Conservation (phyloP, 257 asterid genomes). For the Eucommia ulmoides region DNA sequence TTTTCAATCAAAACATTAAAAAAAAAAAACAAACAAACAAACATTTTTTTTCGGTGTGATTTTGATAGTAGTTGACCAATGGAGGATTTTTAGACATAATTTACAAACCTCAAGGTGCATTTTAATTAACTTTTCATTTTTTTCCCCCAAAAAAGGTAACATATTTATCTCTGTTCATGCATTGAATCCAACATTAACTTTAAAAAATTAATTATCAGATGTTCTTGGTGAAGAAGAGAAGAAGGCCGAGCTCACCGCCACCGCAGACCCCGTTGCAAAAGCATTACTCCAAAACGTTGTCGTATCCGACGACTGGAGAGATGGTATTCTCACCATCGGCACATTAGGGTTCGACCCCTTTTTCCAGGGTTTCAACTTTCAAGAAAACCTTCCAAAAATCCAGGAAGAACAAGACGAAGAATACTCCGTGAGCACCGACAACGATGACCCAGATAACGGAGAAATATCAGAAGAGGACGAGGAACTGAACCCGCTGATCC, state of each 20-base stretch:
- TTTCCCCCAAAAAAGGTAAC: no score
- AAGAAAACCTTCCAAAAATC: neutral
- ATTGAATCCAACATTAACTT: no score
- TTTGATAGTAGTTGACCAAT: no score
- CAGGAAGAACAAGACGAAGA: constrained; percentile 1
- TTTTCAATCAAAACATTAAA: no score
- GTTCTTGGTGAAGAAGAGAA: constrained; percentile 18
- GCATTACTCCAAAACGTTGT: constrained; percentile 15
- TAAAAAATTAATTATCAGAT: constrained; percentile 11
- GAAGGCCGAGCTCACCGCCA: constrained; percentile 12
- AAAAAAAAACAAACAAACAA: no score
- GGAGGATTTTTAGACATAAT: no score
- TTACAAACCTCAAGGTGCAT: no score
- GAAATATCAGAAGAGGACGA: constrained; percentile 4
- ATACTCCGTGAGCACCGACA: neutral
- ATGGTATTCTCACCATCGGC: constrained; percentile 52
- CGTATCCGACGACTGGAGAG: constrained; percentile 24
- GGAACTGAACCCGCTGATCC: constrained; percentile 19
- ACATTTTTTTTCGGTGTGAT: no score
- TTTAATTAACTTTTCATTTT: no score
- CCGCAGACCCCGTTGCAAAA: constrained; percentile 2
- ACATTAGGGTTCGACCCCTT: constrained; percentile 49
- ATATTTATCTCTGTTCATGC: no score
- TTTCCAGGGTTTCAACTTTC: constrained; percentile 4
- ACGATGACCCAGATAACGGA: constrained; percentile 3